These are phyloP conservation scores for Auriscalpium microsporum DNA, from an alignment of 768 basidiomycete species.

Conservation along the genomic window DNA sequence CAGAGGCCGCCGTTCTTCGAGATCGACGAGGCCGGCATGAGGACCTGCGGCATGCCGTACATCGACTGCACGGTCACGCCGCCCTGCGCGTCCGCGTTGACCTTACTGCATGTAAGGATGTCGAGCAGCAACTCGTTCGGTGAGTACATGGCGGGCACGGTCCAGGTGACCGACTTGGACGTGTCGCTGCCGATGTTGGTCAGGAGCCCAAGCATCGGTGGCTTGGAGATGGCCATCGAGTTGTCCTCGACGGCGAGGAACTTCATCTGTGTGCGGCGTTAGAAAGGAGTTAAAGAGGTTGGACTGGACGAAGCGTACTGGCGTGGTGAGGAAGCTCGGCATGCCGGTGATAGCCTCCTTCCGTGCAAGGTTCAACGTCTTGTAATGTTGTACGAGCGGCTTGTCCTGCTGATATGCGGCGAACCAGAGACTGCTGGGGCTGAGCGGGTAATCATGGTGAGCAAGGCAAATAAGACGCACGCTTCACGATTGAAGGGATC, in stretches of 20 bases:
- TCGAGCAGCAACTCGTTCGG: constrained; percentile 40
- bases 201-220: constrained; percentile 46
- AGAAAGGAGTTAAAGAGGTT: background rate
- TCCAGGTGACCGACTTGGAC: constrained; percentile 30
- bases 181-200: constrained; percentile 42
- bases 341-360: constrained; percentile 39
- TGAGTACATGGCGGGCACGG: constrained; percentile 33
- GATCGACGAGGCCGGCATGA: constrained; percentile 27
- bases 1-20: constrained; percentile 17
- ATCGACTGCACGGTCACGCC: constrained; percentile 30
- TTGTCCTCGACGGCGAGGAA: constrained; percentile 35
- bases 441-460: background rate
- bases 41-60: constrained; percentile 39
- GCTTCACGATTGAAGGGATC: constrained; percentile 45
- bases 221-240: constrained; percentile 43
- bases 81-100: constrained; percentile 32
- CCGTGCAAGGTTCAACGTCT: constrained; percentile 43
- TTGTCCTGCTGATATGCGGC: constrained; percentile 44
- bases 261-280: constrained; percentile 28
- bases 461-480: constrained; percentile 19
- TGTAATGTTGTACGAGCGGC: constrained; percentile 39
- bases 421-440: constrained; percentile 45
- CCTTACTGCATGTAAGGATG: constrained; percentile 38
- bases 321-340: constrained; percentile 36
- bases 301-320: constrained; percentile 25